These are phyloP conservation scores for Eucalyptus pauciflora DNA, from an alignment of 345 rosid genomes.

Conservation along the genomic window DNA sequence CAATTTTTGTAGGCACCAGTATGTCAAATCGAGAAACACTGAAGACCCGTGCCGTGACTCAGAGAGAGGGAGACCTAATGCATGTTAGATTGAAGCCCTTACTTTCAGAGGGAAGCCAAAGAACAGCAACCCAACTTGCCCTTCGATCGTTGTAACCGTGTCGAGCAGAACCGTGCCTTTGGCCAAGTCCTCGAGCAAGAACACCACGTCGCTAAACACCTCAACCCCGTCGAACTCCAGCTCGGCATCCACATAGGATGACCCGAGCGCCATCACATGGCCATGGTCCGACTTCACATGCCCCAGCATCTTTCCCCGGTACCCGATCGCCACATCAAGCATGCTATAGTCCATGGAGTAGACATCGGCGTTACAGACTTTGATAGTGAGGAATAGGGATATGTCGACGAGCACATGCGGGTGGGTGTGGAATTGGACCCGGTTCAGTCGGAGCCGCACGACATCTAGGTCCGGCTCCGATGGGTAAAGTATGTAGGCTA, in stretches of 20 bases:
- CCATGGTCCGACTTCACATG: conserved; percentile 45
- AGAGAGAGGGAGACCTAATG: not conserved
- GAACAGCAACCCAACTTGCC: conserved; percentile 44
- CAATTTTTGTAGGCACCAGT: not conserved
- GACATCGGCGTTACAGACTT: conserved; percentile 55
- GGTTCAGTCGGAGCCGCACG: conserved; percentile 33
- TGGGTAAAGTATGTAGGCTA: conserved; percentile 55
- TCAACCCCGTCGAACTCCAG: conserved; percentile 46
- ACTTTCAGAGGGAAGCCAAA: conserved; percentile 61
- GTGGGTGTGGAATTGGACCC: conserved; percentile 28
- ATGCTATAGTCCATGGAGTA: conserved; percentile 48
- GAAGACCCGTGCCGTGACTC: not conserved
- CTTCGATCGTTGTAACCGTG: conserved; percentile 47
- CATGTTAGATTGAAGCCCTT: not conserved
- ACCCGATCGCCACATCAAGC: conserved; percentile 43
- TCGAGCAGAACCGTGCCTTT: conserved; percentile 23
- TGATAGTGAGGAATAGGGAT: conserved; percentile 36
- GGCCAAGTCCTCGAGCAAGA: conserved; percentile 30
- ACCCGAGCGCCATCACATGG: conserved; percentile 50
- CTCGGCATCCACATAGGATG: conserved; percentile 57
- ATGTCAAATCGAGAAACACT: not conserved
- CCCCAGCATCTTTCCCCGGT: conserved; percentile 67
- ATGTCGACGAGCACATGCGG: conserved; percentile 44
- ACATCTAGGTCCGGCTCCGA: conserved; percentile 57
- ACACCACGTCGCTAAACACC: conserved; percentile 44